Base-by-base conservation (phyloP, 768 basidiomycete genomes). In the Myochromella boudieri region DNA sequence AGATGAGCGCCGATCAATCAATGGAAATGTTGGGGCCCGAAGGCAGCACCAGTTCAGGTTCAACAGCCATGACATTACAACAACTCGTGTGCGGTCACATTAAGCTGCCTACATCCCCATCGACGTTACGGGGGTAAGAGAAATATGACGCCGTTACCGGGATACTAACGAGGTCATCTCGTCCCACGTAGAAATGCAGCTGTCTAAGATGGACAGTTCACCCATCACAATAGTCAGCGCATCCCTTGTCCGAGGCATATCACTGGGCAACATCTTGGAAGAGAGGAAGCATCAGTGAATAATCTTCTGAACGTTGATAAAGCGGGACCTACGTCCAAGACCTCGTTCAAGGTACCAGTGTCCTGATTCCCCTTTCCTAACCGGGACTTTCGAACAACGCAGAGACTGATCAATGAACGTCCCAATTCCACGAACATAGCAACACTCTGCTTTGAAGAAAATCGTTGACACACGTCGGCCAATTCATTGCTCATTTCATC, bases 151-250 rank as follows among this genome's bases (percentile, higher is more conserved):
- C n/a, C n/a, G n/a, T n/a, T n/a, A n/a, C n/a, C n/a, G n/a, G n/a
- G n/a, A n/a, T n/a, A n/a, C n/a, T n/a, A n/a, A n/a, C n/a, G n/a
- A n/a, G n/a, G n/a, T n/a, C n/a, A 49, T 18, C 24, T 60, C 68
- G 14, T 49, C 63, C 82, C 77, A 83, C 24, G 60, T 53, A 33
- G 69, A 65, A 37, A 65, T 60, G 52, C 81, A 81, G 48, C 74
- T 73, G 45, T 81, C 73, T 49, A 84, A 62, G 29, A 84, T 64
- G 3, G 81, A 80, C 26, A 63, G 57, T 51, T 83, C 81, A 4
- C 68, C 68, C 52, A 82, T 64, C 34, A 72, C 71, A 41, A 81
- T 51, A 6, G 67, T 62, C 26, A 84, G 51, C 14, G 75, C 79
- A 34, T 71, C 49, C 45, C 68, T 68, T 18, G 78, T 77, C 17